A percentile compares a stretch with the other conserved stretches of the same genome.
These are phyloP conservation scores for Xylaria grammica DNA, from an alignment of 495 filamentous ascomycete species.

Conservation along the genomic window DNA sequence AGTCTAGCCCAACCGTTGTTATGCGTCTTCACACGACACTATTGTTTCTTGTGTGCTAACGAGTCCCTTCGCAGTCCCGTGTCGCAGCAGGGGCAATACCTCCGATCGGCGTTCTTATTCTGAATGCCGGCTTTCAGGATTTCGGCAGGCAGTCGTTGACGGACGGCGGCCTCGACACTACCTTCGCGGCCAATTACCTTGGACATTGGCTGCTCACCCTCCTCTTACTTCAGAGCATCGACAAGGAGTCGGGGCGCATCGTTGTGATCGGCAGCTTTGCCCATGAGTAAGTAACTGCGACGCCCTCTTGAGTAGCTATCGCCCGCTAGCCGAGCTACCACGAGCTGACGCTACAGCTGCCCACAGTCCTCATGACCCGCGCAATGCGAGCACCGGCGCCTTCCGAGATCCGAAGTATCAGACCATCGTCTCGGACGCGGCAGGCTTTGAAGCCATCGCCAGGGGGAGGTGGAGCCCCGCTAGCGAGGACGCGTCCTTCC, in stretches of 20 bases:
- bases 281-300: constrained; percentile 41
- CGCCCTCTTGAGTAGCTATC: not conserved
- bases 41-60: too few relatives aligned
- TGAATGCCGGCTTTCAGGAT: constrained; percentile 45
- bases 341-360: too few relatives aligned
- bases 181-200: constrained; percentile 49
- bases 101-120: constrained; percentile 47
- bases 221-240: constrained; percentile 44
- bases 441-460: constrained; percentile 34
- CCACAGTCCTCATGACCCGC: constrained; percentile 29
- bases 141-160: constrained; percentile 39
- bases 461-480: constrained; percentile 39
- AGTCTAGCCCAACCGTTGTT: too few relatives aligned
- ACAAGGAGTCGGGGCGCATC: constrained; percentile 43
- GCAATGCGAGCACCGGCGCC: constrained; percentile 23
- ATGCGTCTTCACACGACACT: too few relatives aligned
- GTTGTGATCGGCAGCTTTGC: constrained; percentile 43
- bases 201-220: constrained; percentile 47
- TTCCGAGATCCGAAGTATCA: constrained; percentile 32
- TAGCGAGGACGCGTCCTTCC: constrained; percentile 30
- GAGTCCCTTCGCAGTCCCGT: constrained; percentile 21
- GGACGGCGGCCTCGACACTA: constrained; percentile 36
- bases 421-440: constrained; percentile 26
- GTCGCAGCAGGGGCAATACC: constrained; percentile 39
- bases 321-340: too few relatives aligned